Evolutionary conservation across 2,329 filamentous ascomycete species (phyloP).

Genomic region (Aphanocladium album): DNA sequence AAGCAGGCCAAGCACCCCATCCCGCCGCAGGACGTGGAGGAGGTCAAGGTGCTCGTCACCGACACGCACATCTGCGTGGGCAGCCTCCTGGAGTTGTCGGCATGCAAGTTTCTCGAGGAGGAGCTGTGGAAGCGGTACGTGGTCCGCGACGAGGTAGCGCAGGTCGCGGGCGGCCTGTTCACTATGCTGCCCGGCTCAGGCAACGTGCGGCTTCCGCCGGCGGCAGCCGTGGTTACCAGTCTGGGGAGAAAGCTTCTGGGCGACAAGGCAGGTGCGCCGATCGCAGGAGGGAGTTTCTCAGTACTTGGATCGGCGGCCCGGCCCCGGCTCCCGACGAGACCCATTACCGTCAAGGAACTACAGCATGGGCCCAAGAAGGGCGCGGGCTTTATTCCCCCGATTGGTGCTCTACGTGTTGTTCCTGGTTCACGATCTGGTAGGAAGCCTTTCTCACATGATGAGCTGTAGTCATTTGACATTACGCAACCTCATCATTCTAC

Average conservation of each 20-base stretch:
- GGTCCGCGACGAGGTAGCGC: not conserved
- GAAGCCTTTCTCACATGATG: not conserved
- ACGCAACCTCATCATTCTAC: no score
- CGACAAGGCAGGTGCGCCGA: not conserved
- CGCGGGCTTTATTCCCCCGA: not conserved
- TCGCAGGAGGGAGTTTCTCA: not conserved
- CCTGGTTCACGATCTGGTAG: not conserved
- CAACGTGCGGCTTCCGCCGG: not conserved
- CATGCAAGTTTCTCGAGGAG: not conserved
- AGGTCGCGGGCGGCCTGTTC: not conserved
- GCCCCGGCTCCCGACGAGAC: not conserved
- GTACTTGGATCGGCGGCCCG: not conserved
- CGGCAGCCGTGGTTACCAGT: not conserved
- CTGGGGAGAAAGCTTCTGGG: not conserved
- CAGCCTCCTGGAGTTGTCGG: not conserved
- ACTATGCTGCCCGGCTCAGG: not conserved
- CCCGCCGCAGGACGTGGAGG: not conserved
- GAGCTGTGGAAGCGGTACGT: not conserved
- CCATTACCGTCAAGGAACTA: not conserved
- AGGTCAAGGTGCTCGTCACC: not conserved
- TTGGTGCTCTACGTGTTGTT: not conserved
- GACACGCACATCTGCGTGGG: not conserved
- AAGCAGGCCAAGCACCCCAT: not conserved
- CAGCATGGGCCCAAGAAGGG: not conserved
- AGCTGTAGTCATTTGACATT: not conserved